Conservation (phyloP, 768 basidiomycete genomes). For the Mycena vulgaris region DNA sequence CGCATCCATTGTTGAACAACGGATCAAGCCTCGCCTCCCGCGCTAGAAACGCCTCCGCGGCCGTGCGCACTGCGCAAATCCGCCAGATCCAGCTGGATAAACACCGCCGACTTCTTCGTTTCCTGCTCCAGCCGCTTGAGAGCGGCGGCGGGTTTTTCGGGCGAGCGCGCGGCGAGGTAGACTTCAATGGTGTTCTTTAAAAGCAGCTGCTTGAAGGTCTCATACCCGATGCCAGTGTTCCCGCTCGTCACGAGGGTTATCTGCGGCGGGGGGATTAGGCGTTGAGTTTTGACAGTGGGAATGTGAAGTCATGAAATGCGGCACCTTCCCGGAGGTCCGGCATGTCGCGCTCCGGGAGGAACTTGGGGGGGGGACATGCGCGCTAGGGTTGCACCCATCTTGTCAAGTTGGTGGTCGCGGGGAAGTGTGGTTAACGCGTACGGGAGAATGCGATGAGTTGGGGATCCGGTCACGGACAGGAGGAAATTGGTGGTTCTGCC, state of each 20-base stretch:
- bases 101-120: conserved; percentile 42
- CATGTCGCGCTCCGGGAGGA: conserved; percentile 43
- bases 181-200: conserved; percentile 49
- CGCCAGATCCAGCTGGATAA: conserved; percentile 45
- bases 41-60: conserved; percentile 44
- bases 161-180: conserved; percentile 43
- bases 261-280: too few species aligned
- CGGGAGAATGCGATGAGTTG: too few species aligned
- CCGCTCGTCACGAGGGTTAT: conserved; percentile 56
- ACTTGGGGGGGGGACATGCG: conserved; percentile 2
- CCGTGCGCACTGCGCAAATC: conserved; percentile 44
- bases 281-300: too few species aligned
- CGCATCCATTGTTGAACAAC: conserved; percentile 46
- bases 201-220: conserved; percentile 52
- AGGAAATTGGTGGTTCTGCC: too few species aligned
- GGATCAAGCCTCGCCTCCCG: conserved; percentile 39
- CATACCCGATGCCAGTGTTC: conserved; percentile 58
- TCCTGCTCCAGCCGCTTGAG: conserved; percentile 43
- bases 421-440: too few species aligned
- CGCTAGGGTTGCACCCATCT: background rate
- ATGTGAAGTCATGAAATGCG: background rate
- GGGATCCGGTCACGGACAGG: too few species aligned
- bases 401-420: too few species aligned
- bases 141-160: conserved; percentile 37
- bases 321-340: conserved; percentile 54